Conservation (phyloP, 1,284 basidiomycete species). For the Sporisorium iseilematis-ciliati region DNA sequence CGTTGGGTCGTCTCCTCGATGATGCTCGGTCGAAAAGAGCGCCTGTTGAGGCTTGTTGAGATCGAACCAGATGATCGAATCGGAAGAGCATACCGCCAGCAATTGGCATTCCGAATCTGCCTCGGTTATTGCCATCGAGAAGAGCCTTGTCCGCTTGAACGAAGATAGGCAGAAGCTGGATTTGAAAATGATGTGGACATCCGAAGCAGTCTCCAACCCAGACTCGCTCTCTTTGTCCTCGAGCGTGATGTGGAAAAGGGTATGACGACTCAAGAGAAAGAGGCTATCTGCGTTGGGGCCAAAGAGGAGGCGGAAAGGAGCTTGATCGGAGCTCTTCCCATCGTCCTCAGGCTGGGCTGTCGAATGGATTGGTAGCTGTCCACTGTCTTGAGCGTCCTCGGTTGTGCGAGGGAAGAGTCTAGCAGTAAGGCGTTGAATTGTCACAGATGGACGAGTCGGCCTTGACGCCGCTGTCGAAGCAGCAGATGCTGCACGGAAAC, state of each 20-base stretch:
- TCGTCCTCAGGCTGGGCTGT: neutral
- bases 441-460: neutral
- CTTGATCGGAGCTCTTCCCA: neutral
- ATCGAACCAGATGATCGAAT: slow-evolving; percentile 42
- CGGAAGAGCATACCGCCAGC: slow-evolving; percentile 41
- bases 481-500: neutral
- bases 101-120: slow-evolving; percentile 6
- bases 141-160: slow-evolving; percentile 24
- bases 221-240: neutral
- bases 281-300: slow-evolving; percentile 9
- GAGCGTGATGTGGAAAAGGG: slow-evolving; percentile 8
- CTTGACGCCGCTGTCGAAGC: neutral
- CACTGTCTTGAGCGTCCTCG: neutral
- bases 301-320: slow-evolving; percentile 13
- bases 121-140: slow-evolving; percentile 16
- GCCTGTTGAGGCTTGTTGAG: neutral
- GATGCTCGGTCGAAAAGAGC: slow-evolving; percentile 30
- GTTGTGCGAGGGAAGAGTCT: neutral
- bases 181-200: slow-evolving; percentile 8
- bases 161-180: slow-evolving; percentile 25
- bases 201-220: neutral
- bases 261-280: slow-evolving; percentile 17
- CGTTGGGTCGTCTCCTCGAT: slow-evolving; percentile 49
- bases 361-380: neutral
- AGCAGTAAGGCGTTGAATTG: neutral